Conservation (phyloP, 768 basidiomycete species). For the Agaricus subrufescens region DNA sequence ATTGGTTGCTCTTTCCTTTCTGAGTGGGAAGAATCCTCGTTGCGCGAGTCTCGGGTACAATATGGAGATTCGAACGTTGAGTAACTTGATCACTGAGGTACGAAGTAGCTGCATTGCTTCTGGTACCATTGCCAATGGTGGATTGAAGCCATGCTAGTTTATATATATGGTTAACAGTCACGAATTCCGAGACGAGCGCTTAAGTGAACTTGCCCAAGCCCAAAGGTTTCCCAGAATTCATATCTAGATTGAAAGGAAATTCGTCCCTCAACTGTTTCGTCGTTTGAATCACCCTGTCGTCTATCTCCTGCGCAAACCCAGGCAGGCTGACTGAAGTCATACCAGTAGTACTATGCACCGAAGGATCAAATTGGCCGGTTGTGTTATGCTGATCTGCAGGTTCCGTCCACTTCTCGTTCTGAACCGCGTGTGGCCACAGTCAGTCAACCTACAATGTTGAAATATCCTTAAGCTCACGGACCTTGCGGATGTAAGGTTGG, state of each 20-base stretch:
- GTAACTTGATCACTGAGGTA: conserved; percentile 18
- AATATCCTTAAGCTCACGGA: conserved; percentile 1
- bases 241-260: conserved; percentile 37
- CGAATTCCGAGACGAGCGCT: background rate
- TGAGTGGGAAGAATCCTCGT: conserved; percentile 14
- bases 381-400: conserved; percentile 28
- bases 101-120: conserved; percentile 21
- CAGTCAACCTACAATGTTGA: background rate
- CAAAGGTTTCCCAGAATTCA: conserved; percentile 35
- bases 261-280: conserved; percentile 27
- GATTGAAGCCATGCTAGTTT: conserved; percentile 19
- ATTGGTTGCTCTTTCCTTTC: background rate
- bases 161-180: background rate
- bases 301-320: conserved; percentile 21
- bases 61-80: conserved; percentile 22
- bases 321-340: conserved; percentile 23
- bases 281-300: conserved; percentile 28
- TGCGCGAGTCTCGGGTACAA: conserved; percentile 24
- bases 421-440: conserved; percentile 1
- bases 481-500: conserved; percentile 20
- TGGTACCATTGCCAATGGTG: conserved; percentile 16
- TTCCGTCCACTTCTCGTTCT: conserved; percentile 21
- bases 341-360: conserved; percentile 24
- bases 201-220: conserved; percentile 30
- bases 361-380: conserved; percentile 27